phyloP scores from a whole-genome alignment of 1,139 yeast species.

The Diutina mesorugosa region DNA sequence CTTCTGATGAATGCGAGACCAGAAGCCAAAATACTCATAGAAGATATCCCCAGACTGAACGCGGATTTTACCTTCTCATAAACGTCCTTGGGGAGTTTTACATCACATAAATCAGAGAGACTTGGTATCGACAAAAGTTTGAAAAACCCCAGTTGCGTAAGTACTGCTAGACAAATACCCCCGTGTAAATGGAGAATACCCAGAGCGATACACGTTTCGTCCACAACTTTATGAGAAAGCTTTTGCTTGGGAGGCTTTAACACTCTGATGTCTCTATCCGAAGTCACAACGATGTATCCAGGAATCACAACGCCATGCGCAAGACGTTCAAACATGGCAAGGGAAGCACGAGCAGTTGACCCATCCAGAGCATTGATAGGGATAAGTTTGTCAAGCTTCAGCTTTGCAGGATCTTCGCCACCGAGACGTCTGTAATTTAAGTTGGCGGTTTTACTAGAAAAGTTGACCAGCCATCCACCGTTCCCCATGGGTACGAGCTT shows the following conservation, averaged over 20 bases:
- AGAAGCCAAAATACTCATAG: constrained; percentile 35
- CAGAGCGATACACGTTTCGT: constrained; percentile 45
- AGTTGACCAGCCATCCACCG: constrained; percentile 58
- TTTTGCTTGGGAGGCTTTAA: constrained; percentile 48
- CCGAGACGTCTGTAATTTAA: constrained; percentile 16
- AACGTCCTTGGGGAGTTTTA: constrained; percentile 22
- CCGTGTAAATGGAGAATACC: constrained; percentile 19
- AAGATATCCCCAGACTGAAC: constrained; percentile 13
- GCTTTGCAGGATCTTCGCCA: background rate
- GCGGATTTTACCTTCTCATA: constrained; percentile 13
- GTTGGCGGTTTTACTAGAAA: constrained; percentile 34
- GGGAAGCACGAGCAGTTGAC: constrained; percentile 48
- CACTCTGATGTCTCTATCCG: constrained; percentile 53
- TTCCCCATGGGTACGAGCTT: constrained; percentile 53
- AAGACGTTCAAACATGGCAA: constrained; percentile 45
- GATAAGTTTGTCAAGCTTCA: constrained; percentile 35
- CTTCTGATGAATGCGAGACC: constrained; percentile 25
- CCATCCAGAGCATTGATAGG: constrained; percentile 52
- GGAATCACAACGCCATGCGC: constrained; percentile 50
- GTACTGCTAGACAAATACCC: constrained; percentile 24
- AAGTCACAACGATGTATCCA: constrained; percentile 48
- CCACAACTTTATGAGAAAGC: constrained; percentile 51
- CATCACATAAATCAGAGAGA: constrained; percentile 23
- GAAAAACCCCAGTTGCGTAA: constrained; percentile 25
- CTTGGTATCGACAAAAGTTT: constrained; percentile 27